Evolutionary conservation across 2,329 filamentous ascomycete species (phyloP), one percentile per base, ranked within the genome.

Genomic region (Pestalotiopsis sp.): DNA sequence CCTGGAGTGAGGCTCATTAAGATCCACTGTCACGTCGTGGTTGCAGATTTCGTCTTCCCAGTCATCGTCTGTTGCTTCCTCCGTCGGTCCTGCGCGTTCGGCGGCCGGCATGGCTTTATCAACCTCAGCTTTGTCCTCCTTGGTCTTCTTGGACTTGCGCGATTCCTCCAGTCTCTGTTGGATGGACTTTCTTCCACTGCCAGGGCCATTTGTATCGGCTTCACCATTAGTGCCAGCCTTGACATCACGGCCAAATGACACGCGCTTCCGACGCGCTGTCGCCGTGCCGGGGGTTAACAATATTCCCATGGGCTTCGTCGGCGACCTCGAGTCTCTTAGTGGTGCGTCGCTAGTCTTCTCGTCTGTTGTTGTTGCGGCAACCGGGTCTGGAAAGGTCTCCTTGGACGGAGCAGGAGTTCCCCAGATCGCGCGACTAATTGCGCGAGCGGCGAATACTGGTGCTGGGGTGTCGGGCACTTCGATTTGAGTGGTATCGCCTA

Each of bases 1-100:
- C 69, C 91, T 87, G 2, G 92, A 93, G 71, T 90, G 88, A 6
- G 93, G 92, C 74, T 93, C 90, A 71, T 91, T 91, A 63, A 93
- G 81, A 74, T 94, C 92, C 62, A 91, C 80, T 0, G 92, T 93
- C 68, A 90, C 81, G 73, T 94, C 91, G 67, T 86, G 84, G 65
- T 89, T 86, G 72, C 80, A 82, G 41, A 80, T 77, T 49, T 87
- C 83, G 61, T 87, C 85, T 69, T 89, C 87, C 86, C 86, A 89
- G 25, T 84, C 84, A 27, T 84, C 85, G 2, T 87, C 77, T 0
- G 73, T 74, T 38, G 72, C 72, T 2, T 71, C 72, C 2, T 71
- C 71, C 23, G 38, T 57, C 25, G 67, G 3, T 59, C 52, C 38
- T 12, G 38, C 17, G 3, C 58, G 52, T 45, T 65, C 61, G 20